Conservation (phyloP, 2,329 filamentous ascomycete species). For the Aspergillus brunneoviolaceus region DNA sequence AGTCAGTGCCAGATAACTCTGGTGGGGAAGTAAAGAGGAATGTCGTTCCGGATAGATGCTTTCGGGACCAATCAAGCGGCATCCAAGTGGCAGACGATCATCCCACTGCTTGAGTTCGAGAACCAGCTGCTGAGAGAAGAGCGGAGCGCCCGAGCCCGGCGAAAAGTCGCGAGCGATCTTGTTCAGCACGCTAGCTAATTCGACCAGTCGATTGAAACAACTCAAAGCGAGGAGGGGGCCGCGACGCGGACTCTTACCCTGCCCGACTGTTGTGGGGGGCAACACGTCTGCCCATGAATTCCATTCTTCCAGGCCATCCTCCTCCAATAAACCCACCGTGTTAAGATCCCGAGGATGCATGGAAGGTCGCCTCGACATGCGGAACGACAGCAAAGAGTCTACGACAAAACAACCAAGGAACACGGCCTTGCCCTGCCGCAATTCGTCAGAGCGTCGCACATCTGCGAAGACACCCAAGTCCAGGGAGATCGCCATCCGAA, state of each 20-base stretch:
- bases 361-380: slow-evolving; percentile 47
- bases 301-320: slow-evolving; percentile 73
- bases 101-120: slow-evolving; percentile 40
- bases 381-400: slow-evolving; percentile 53
- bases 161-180: slow-evolving; percentile 34
- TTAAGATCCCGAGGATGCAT: slow-evolving; percentile 50
- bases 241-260: slow-evolving; percentile 31
- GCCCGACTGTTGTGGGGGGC: slow-evolving; percentile 31
- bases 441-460: slow-evolving; percentile 31
- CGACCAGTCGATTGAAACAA: slow-evolving; percentile 54
- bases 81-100: slow-evolving; percentile 35
- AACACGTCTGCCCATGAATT: slow-evolving; percentile 63
- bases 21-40: slow-evolving; percentile 40
- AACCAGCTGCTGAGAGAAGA: slow-evolving; percentile 37
- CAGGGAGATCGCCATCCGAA: slow-evolving; percentile 47
- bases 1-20: slow-evolving; percentile 39
- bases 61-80: slow-evolving; percentile 38
- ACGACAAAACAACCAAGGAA: slow-evolving; percentile 55
- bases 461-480: slow-evolving; percentile 32
- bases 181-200: slow-evolving; percentile 39
- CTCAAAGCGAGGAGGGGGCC: slow-evolving; percentile 49
- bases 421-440: slow-evolving; percentile 43
- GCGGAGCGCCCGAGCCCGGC: slow-evolving; percentile 27
- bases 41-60: slow-evolving; percentile 38
- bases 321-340: slow-evolving; percentile 54